phyloP scores from a whole-genome alignment of 768 basidiomycete species.

The Suillus occidentalis region DNA sequence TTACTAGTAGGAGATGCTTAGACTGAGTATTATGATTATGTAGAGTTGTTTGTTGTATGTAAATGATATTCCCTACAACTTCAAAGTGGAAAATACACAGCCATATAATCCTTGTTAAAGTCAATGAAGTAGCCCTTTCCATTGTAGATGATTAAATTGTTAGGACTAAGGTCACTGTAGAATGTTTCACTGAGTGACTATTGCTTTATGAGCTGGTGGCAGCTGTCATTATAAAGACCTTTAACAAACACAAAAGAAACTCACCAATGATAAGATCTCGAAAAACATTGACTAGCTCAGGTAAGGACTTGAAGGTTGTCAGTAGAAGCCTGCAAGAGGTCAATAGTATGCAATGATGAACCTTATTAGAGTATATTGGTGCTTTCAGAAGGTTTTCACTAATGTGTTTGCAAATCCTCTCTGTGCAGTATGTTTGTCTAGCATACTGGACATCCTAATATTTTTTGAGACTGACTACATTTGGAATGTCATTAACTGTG shows the following conservation, averaged over 20 bases:
- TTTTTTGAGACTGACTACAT: neutral
- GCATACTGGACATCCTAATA: neutral
- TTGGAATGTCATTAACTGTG: neutral
- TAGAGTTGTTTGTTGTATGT: no score
- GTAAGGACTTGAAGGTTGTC: neutral
- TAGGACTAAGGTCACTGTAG: neutral
- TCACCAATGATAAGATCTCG: neutral
- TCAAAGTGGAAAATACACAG: no score
- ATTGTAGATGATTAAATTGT: neutral
- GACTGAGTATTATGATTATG: no score
- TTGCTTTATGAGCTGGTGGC: neutral
- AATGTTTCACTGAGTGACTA: neutral
- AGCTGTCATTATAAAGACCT: neutral
- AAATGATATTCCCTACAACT: no score
- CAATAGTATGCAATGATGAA: no score
- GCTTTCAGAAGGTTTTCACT: neutral
- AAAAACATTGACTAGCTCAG: neutral
- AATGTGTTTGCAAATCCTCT: neutral
- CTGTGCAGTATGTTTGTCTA: neutral
- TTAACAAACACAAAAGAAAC: conserved; percentile 16
- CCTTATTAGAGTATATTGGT: no score
- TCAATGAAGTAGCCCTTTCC: neutral
- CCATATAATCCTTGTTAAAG: no score
- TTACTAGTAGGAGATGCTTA: no score
- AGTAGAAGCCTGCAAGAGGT: neutral